phyloP scores from a whole-genome alignment of 163 green algal species.

The Picocystis sp. region DNA sequence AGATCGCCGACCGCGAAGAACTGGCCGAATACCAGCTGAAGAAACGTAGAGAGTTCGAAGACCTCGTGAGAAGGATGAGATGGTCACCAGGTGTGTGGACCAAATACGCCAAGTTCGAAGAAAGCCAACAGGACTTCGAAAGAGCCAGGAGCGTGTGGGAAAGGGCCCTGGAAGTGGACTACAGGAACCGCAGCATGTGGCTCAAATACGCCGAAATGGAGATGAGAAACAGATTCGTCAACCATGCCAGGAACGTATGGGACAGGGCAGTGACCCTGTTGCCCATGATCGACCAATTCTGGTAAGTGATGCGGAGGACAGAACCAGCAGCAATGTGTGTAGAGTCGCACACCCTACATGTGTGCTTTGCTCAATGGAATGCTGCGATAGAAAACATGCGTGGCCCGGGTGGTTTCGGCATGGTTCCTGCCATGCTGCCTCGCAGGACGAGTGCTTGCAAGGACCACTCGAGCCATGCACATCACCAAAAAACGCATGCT shows the following conservation, averaged over 20 bases:
- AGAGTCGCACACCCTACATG: too few relatives aligned
- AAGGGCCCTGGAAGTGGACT: constrained; percentile 73
- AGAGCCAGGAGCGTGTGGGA: constrained; percentile 82
- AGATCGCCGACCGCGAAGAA: constrained; percentile 86
- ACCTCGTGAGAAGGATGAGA: constrained; percentile 64
- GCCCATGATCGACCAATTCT: constrained; percentile 78
- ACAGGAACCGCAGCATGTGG: constrained; percentile 40
- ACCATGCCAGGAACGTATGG: constrained; percentile 97
- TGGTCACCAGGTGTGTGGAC: constrained; percentile 78
- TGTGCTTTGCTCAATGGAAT: too few relatives aligned
- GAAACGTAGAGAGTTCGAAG: constrained; percentile 96
- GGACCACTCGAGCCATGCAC: too few relatives aligned
- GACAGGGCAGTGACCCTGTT: constrained; percentile 53
- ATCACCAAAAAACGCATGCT: too few relatives aligned
- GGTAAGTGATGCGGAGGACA: constrained; percentile 52
- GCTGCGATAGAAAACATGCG: too few relatives aligned
- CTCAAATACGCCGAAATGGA: constrained; percentile 83
- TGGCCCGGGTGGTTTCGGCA: too few relatives aligned
- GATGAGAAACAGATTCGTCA: constrained; percentile 82
- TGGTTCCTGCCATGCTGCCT: too few relatives aligned
- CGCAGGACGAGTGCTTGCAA: too few relatives aligned
- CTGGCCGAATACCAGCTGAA: constrained; percentile 74
- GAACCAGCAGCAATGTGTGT: not conserved
- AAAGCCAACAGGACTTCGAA: constrained; percentile 86
- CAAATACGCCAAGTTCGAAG: constrained; percentile 60